Evolutionary conservation across 2,329 filamentous ascomycete genomes (phyloP), one percentile per base, ranked within the genome.

Genomic region (Leptographium procerum): DNA sequence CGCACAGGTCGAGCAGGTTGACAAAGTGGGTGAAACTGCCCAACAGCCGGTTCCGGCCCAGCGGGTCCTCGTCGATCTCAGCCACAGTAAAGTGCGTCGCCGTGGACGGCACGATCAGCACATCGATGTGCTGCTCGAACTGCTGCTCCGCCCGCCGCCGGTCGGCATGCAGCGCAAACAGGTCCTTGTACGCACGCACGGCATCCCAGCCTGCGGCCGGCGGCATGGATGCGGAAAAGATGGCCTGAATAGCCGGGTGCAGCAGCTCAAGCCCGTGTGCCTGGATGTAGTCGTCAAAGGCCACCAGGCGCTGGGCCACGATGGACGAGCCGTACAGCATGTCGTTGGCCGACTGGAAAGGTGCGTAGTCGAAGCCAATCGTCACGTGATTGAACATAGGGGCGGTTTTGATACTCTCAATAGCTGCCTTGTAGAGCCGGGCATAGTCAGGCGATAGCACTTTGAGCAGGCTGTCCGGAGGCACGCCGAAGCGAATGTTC

Each of bases 1-100:
- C 77, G 63, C 75, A 78, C 28, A 83, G 66, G 65, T 84, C 80
- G 10, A 83, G 67, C 28, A 83, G 75, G 61, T 84, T 83, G 3
- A 70, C 80, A 63, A 73, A 81, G 61, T 81, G 78, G 6, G 78
- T 79, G 61, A 80, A 81, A 40, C 69, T 71, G 9, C 76, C 76
- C n/a, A 78, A 11, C 13, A 9, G 7, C 7, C 8, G 8, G 13
- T 36, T 36, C 9, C 7, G 34, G 8, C 8, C 13, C 8, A 36
- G 3, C 34, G 34, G 34, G 8, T 36, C 34, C 8, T 9, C 34
- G 13, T 36, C 13, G 8, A 36, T 36, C 34, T 36, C 34, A 11
- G 34, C 7, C 3, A 36, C 13, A 13, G 34, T 36, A 9, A 14
- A 14, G 34, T 36, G 34, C 7, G 13, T 3, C 3, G 34, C 13